A percentile compares a stretch with the other conserved stretches of the same genome.
Evolutionary conservation across 495 filamentous ascomycete genomes (phyloP).

Genomic region (Aspergillus saccharolyticus): DNA sequence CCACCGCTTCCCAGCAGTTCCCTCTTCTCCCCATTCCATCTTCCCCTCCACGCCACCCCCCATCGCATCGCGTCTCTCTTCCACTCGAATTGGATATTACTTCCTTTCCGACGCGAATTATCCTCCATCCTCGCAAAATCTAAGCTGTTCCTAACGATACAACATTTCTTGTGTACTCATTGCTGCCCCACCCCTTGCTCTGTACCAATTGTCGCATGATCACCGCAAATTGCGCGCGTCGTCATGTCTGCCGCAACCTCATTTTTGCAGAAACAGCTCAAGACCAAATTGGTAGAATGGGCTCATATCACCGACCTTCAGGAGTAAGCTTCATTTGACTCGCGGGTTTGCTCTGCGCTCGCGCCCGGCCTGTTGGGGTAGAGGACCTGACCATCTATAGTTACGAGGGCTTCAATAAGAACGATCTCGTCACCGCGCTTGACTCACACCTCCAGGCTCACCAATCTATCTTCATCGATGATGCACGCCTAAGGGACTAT

Average conservation of each 20-base stretch:
- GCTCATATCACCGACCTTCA: constrained; percentile 67
- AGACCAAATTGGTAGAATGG: constrained; percentile 71
- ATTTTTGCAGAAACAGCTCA: constrained; percentile 81
- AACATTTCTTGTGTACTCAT: too few species aligned
- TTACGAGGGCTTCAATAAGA: constrained; percentile 66
- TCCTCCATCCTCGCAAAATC: background rate
- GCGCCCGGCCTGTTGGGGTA: background rate
- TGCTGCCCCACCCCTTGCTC: constrained; percentile 18
- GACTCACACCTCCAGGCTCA: constrained; percentile 70
- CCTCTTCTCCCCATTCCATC: background rate
- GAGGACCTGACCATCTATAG: constrained; percentile 37
- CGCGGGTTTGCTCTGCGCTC: constrained; percentile 5
- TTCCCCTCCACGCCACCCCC: background rate
- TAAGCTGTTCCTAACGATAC: too few species aligned
- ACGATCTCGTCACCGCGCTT: constrained; percentile 72
- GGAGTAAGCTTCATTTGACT: constrained; percentile 50
- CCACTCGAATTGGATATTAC: background rate
- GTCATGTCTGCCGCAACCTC: constrained; percentile 53
- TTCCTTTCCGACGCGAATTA: background rate
- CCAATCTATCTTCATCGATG: constrained; percentile 50
- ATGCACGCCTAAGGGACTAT: constrained; percentile 66
- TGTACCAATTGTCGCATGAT: constrained; percentile 41
- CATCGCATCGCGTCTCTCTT: background rate
- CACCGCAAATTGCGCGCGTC: constrained; percentile 21
- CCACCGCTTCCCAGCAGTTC: background rate